Evolutionary conservation across 2,329 filamentous ascomycete species (phyloP).

Genomic region (Cercospora sp.): DNA sequence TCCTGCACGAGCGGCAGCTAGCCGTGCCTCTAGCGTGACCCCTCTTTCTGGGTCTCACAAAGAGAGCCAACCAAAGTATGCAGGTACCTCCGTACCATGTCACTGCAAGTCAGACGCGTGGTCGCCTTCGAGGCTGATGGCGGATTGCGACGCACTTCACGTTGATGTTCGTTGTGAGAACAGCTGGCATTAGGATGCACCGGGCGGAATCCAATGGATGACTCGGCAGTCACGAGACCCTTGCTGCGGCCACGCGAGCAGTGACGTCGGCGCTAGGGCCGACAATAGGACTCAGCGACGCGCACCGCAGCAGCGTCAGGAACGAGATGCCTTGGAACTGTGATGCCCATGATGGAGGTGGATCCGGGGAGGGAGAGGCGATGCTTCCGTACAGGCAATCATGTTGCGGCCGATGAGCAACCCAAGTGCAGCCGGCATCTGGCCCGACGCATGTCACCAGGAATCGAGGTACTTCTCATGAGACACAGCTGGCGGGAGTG

Average conservation of each 20-base stretch:
- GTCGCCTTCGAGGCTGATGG: neutral
- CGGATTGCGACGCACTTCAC: neutral
- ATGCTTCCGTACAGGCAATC: neutral
- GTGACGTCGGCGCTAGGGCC: conserved; percentile 7
- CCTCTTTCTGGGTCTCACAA: conserved; percentile 5
- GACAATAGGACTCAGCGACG: neutral
- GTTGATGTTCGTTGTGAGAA: neutral
- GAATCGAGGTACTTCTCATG: conserved; percentile 8
- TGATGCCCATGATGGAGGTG: neutral
- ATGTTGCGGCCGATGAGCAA: conserved; percentile 3
- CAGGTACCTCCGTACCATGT: conserved; percentile 6
- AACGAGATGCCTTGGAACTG: neutral
- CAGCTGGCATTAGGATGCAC: neutral
- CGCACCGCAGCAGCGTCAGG: neutral
- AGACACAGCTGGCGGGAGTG: conserved; percentile 5
- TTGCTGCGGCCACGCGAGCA: conserved; percentile 2
- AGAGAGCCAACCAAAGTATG: neutral
- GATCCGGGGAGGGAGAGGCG: neutral
- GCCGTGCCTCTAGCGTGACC: conserved; percentile 6
- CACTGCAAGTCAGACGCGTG: neutral
- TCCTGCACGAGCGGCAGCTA: conserved; percentile 1
- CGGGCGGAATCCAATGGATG: neutral
- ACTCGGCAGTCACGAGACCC: conserved; percentile 1
- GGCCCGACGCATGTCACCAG: conserved; percentile 4
- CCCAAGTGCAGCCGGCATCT: conserved; percentile 5